These are phyloP conservation scores for Saccharomycopsis oosterbeekiorum DNA, from an alignment of 805 yeast species.

Conservation along the genomic window DNA sequence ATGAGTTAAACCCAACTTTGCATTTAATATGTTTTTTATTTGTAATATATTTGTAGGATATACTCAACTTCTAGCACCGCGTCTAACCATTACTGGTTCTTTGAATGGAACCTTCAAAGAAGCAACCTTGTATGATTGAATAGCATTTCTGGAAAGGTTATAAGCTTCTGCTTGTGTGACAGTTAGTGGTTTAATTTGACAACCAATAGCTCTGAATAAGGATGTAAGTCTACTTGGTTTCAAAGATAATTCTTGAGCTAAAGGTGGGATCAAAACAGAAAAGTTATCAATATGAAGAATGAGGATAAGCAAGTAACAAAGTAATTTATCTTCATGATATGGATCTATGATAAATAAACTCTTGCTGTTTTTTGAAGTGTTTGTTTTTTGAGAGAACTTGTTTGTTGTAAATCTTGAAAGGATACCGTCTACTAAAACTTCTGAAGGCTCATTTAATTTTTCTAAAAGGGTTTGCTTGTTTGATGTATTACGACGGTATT, in stretches of 20 bases:
- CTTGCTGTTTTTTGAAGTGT: conserved; percentile 56
- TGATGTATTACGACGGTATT: conserved; percentile 51
- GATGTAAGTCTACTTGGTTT: conserved; percentile 64
- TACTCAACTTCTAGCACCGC: conserved; percentile 32
- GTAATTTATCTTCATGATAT: conserved; percentile 72
- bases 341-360: conserved; percentile 73
- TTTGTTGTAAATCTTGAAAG: conserved; percentile 62
- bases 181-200: conserved; percentile 61
- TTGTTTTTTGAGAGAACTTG: conserved; percentile 57
- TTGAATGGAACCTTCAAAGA: conserved; percentile 79
- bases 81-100: conserved; percentile 71
- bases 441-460: conserved; percentile 62
- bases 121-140: conserved; percentile 68
- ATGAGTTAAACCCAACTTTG: too few relatives aligned
- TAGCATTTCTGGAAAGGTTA: conserved; percentile 51
- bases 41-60: background rate
- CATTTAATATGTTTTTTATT: too few relatives aligned
- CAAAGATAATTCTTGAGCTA: conserved; percentile 75
- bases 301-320: conserved; percentile 67
- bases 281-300: conserved; percentile 70
- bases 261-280: conserved; percentile 63
- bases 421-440: conserved; percentile 58
- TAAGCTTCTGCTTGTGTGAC: conserved; percentile 67
- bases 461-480: conserved; percentile 51
- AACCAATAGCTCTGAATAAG: conserved; percentile 75